Base-by-base conservation (phyloP, 257 asterid genomes). In the Euphrasia confusa region DNA sequence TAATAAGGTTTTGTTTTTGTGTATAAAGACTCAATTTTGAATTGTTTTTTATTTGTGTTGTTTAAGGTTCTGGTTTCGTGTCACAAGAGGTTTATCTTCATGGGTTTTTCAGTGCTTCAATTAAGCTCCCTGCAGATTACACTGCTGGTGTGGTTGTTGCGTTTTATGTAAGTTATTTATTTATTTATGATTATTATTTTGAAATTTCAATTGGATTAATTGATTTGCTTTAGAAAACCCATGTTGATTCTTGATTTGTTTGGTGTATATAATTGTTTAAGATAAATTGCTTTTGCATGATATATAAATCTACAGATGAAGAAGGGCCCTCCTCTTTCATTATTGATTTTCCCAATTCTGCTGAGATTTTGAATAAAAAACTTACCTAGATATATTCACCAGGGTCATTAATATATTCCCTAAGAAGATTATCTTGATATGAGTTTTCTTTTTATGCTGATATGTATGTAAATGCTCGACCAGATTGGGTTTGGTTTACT, bases 91-190 rank as follows among this genome's bases (percentile, higher is more conserved):
- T 89, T 66, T 89, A 89, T 64, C 83, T 72, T 69, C 94, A 87
- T 76, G 97, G 97, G 39, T 81, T 75, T 63, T 89, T 87, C 66
- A 89, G 95, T 75, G 97, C 95, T 71, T 83, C 97, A 18, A 75
- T 89, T 24, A 89, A 89, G 75, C 91, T 89, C 11, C 97, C 97
- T 69, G 75, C 95, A 14, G 97, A 83, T 81, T 89, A 87, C 67
- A 89, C 95, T 44, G 95, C 97, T 67, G 97, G 97, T 9, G 97
- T 89, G 56, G 97, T 89, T n/a, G 97, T 89, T 61, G 95, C 97
- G 6, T 89, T 89, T 65, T 89, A 89, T 80, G 97, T 89, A 61
- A 84, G 97, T 80, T 3, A n/a, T 59, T 50, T 50, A 14, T 55
- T 62, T 21, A 21, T 21, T 21, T 21, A 21, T 21, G 24, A 5